Percentiles rank a stretch among this genome's conserved stretches.
Conservation (phyloP, 768 basidiomycete species). For the Cubamyces sp. region DNA sequence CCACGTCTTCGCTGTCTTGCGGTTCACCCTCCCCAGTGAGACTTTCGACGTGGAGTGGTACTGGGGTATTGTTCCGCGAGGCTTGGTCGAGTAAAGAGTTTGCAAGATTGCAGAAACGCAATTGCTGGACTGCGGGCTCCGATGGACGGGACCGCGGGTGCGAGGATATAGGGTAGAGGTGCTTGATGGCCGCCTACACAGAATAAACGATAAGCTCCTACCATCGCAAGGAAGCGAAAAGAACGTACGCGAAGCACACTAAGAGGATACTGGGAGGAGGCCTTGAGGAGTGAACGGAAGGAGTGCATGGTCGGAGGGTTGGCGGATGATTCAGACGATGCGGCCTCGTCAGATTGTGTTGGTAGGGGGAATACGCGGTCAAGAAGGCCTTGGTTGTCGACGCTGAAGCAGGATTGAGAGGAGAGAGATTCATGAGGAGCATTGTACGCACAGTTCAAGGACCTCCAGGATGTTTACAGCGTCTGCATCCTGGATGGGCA, state of each 20-base stretch:
- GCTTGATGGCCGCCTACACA: conserved; percentile 61
- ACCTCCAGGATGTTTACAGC: conserved; percentile 63
- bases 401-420: conserved; percentile 41
- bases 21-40: conserved; percentile 39
- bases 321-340: conserved; percentile 40
- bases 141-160: conserved; percentile 67
- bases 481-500: conserved; percentile 47
- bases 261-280: conserved; percentile 57
- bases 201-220: conserved; percentile 12
- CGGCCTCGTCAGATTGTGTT: conserved; percentile 44
- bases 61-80: conserved; percentile 49
- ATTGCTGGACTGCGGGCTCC: conserved; percentile 67
- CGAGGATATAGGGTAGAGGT: conserved; percentile 70
- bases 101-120: conserved; percentile 75
- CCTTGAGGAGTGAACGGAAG: conserved; percentile 59
- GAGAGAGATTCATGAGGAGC: conserved; percentile 1
- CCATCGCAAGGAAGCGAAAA: neutral
- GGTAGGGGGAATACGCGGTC: conserved; percentile 76
- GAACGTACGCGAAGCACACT: conserved; percentile 59
- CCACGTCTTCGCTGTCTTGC: conserved; percentile 31
- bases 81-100: conserved; percentile 73
- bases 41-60: conserved; percentile 51
- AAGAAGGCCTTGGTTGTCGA: conserved; percentile 75
- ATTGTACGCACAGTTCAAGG: conserved; percentile 52
- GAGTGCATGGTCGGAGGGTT: conserved; percentile 39